Evolutionary conservation across 2,329 filamentous ascomycete species (phyloP).

Genomic region (Verruconis gallopava): DNA sequence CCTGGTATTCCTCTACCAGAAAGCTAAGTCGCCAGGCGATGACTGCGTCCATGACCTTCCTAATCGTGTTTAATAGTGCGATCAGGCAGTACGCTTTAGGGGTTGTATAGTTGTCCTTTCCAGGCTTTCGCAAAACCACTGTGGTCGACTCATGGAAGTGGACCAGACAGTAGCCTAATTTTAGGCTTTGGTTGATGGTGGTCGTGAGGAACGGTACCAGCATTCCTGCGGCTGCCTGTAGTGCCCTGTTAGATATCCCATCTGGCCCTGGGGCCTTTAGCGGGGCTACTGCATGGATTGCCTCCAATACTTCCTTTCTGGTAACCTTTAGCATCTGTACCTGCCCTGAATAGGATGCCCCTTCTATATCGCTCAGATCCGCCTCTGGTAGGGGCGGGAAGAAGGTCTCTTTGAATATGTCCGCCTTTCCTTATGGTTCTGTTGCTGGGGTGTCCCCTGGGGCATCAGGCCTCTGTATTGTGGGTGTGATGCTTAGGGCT

Average conservation of each 20-base stretch:
- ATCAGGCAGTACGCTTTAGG: slow-evolving; percentile 19
- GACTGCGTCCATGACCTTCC: slow-evolving; percentile 19
- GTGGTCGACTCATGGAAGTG: slow-evolving; percentile 16
- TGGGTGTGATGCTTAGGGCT: too few relatives aligned
- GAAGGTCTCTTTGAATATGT: too few relatives aligned
- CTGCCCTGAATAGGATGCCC: not conserved
- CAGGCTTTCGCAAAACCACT: slow-evolving; percentile 18
- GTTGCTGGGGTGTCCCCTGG: too few relatives aligned
- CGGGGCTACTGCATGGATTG: slow-evolving; percentile 13
- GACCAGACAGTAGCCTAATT: slow-evolving; percentile 13
- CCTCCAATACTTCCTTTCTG: slow-evolving; percentile 14
- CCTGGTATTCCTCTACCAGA: slow-evolving; percentile 12
- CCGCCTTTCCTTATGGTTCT: too few relatives aligned
- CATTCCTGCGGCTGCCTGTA: slow-evolving; percentile 9
- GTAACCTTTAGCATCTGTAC: slow-evolving; percentile 12
- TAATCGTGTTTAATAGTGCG: slow-evolving; percentile 18
- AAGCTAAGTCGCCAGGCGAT: slow-evolving; percentile 15
- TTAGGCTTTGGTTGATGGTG: slow-evolving; percentile 15
- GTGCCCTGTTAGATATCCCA: slow-evolving; percentile 14
- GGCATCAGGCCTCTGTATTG: too few relatives aligned
- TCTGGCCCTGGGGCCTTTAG: slow-evolving; percentile 17
- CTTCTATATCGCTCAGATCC: slow-evolving; percentile 11
- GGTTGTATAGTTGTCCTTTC: slow-evolving; percentile 18
- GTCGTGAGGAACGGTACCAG: not conserved
- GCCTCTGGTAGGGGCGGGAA: slow-evolving; percentile 6